Evolutionary conservation across 2,329 filamentous ascomycete genomes (phyloP).

Genomic region (Sarocladium strictum): DNA sequence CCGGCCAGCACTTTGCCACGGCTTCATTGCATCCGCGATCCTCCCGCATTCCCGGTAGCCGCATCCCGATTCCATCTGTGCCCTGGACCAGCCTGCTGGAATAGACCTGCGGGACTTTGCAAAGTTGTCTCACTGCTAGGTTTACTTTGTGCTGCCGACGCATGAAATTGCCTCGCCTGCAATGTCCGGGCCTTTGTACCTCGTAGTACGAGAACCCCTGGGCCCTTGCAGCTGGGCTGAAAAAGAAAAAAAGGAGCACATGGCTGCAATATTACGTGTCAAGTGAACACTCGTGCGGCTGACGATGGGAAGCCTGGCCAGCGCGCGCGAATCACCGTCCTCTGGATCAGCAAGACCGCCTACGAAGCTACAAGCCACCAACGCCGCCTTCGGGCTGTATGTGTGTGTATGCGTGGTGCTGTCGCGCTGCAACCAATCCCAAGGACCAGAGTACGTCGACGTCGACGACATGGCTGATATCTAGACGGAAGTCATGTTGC

Average conservation of each 20-base stretch:
- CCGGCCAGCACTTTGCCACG: background rate
- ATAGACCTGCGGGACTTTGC: background rate
- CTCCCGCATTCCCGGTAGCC: background rate
- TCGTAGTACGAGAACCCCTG: background rate
- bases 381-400: background rate
- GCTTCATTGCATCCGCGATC: background rate
- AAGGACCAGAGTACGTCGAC: background rate
- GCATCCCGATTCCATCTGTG: background rate
- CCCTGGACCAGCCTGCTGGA: background rate
- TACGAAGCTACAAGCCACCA: background rate
- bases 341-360: background rate
- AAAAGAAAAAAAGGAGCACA: background rate
- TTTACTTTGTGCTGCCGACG: background rate
- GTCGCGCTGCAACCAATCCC: background rate
- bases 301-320: background rate
- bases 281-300: background rate
- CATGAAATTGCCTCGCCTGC: too few relatives aligned
- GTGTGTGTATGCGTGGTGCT: too few relatives aligned
- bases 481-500: too few relatives aligned
- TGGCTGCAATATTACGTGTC: conserved; percentile 7
- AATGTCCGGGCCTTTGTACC: background rate
- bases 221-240: background rate
- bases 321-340: background rate
- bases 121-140: background rate
- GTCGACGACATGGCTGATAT: background rate